A percentile compares a stretch with the other conserved stretches of the same genome.
Evolutionary conservation across 2,329 filamentous ascomycete species (phyloP).

Genomic region (Tolypocladium pustulatum): DNA sequence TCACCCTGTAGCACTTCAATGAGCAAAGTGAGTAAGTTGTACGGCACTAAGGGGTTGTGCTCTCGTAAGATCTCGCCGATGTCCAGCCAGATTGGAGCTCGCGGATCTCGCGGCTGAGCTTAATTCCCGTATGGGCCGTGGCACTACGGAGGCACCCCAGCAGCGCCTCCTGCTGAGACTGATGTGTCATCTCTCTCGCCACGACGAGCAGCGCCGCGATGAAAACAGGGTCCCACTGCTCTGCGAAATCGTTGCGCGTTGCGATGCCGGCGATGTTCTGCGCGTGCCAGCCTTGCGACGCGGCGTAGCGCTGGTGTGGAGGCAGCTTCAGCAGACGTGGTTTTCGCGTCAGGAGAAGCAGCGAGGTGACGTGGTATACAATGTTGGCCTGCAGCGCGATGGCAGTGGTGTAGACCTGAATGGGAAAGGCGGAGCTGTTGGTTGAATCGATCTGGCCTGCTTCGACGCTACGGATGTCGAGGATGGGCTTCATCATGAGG

Average conservation of each 20-base stretch:
- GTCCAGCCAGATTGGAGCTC: background rate
- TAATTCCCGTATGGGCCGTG: background rate
- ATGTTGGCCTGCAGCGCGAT: background rate
- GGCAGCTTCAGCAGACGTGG: background rate
- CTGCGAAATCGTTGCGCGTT: background rate
- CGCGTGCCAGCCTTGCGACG: background rate
- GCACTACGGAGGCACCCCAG: constrained; percentile 6
- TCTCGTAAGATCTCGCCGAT: background rate
- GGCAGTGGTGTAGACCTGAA: background rate
- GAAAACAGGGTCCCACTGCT: background rate
- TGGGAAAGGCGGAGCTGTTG: background rate
- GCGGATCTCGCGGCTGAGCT: background rate
- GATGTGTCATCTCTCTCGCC: constrained; percentile 10
- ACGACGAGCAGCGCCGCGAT: background rate
- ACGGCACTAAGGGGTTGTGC: background rate
- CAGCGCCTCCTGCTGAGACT: constrained; percentile 14
- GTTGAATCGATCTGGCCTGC: background rate
- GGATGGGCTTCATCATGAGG: background rate
- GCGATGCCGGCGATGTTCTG: background rate
- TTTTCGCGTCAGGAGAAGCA: background rate
- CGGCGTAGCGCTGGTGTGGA: background rate
- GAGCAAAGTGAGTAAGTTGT: background rate
- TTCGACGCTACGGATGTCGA: background rate
- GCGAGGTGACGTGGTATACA: background rate
- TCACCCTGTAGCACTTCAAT: background rate